Base-by-base conservation (phyloP, 164 flowering plant genomes). In the Buxus sempervirens region DNA sequence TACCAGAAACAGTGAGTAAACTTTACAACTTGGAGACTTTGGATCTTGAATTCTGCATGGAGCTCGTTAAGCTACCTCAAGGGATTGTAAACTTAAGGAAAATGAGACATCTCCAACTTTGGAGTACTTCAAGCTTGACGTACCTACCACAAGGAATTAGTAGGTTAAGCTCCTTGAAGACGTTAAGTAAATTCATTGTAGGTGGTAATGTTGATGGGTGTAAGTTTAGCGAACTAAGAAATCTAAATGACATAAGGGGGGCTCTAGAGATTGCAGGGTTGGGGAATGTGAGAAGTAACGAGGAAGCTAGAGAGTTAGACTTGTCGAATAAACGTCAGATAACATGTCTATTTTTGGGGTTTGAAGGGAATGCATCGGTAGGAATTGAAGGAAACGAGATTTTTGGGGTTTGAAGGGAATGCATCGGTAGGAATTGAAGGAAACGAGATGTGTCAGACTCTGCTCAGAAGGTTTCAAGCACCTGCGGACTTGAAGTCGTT, bases 11-110 rank as follows among this genome's bases (percentile, higher is more conserved):
- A 9, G 23, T 55, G 23, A 9, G 10, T n/a, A 55, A 55, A 15
- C 21, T 55, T 9, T 24, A 63, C 23, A 22, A 63, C 45, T 23
- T 63, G 32, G 28, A 63, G 28, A 42, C 65, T 26, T 63, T 63
- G 54, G 20, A 42, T 4, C 65, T 63, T 14, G 1, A 7, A 2
- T 12, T 2, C 4, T 42, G 65, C 45, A 3, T 5, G 1, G 0
- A 5, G 2, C 65, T 63, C 12, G 20, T 41, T 10, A 25, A 63
- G 18, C 24, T 63, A 22, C 54, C 23, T 55, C 12, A 55, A 4
- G 58, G 58, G 1, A 18, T 55, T 18, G 58, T 24, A n/a, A 55
- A 55, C 9, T 27, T 45, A 23, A 45, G 42, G 22, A 63, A 45
- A 15, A 10, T 63, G 65, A 63, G 65, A 41, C 54, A 63, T 63